Percentiles rank a stretch among this genome's conserved stretches.
Evolutionary conservation across 2,329 filamentous ascomycete genomes (phyloP).

Genomic region (Thielaviopsis populi): DNA sequence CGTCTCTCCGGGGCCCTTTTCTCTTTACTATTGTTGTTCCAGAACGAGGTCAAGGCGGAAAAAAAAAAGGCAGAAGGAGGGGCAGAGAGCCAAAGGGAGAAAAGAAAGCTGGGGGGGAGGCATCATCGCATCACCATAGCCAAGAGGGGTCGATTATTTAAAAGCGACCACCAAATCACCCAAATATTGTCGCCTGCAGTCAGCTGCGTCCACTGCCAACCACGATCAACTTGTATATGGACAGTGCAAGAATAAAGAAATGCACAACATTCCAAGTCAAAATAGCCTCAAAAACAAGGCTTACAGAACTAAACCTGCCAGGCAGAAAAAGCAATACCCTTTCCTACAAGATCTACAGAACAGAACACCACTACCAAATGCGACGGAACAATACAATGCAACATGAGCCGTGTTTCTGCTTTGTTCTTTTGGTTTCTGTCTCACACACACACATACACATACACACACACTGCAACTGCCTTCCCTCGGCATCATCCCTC

Average conservation of each 20-base stretch:
- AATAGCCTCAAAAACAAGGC: background rate
- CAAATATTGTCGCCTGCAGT: background rate
- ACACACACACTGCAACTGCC: background rate
- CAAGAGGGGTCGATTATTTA: background rate
- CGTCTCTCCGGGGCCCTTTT: background rate
- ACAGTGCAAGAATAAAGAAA: background rate
- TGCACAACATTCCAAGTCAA: background rate
- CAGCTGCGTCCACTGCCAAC: too few species aligned
- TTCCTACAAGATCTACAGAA: background rate
- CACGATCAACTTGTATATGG: too few species aligned
- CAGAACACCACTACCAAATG: background rate
- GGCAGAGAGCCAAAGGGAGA: background rate
- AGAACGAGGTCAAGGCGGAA: background rate
- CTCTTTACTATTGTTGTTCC: background rate
- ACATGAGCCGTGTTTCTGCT: background rate
- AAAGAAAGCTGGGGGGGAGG: background rate
- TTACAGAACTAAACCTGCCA: background rate
- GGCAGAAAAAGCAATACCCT: background rate
- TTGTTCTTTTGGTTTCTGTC: slow-evolving; percentile 2
- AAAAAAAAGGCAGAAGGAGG: background rate
- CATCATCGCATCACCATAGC: background rate
- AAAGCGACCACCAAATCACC: background rate
- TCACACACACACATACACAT: background rate
- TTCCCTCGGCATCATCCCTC: background rate
- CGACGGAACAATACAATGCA: background rate